Base-by-base conservation (phyloP, 2,329 filamentous ascomycete species). In the Paecilomyces fulvus region DNA sequence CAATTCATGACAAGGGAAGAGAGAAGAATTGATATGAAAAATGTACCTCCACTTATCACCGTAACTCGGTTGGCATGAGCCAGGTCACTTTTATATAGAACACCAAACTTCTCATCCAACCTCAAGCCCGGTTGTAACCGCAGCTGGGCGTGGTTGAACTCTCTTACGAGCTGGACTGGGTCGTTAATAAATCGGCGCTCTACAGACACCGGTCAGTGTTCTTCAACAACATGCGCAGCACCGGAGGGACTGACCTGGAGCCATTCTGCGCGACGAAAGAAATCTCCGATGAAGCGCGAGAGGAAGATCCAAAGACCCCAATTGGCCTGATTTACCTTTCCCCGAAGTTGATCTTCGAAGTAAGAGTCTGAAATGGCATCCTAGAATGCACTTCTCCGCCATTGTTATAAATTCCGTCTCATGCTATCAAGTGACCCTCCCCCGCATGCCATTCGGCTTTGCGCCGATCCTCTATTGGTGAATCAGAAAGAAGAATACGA, bases 61-160 rank as follows among this genome's bases (percentile, higher is more conserved):
- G 37, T 43, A 3, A 43, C 37, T 43, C 37, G n/a, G 17, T 43
- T 43, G 14, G 37, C n/a, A 17, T 43, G 14, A 20, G 37, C n/a
- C 37, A 43, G 37, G 37, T 43, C 14, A 3, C 14, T n/a, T 50
- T 50, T 25, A n/a, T 21, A 50, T 12, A 50, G 10, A 30, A 50
- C 49, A n/a, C 49, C 21, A 50, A 50, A 30, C 21, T 28, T 30
- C 28, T 31, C 50, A 20, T 30, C 17, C 11, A 31, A 31, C 28
- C 31, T 52, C 21, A 31, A 52, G 17, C 25, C 49, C 52, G 37
- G 37, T 5, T 43, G 37, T 43, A 43, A 61, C 62, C 59, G 63
- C 59, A 59, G 37, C 37, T 43, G 37, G 14, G 37, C n/a, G 3
- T 17, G 37, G 17, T 17, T 43, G 7, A 7, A 43, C 8, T 43